Conservation (phyloP, 1,139 yeast species). For the Yamadazyma oceani region DNA sequence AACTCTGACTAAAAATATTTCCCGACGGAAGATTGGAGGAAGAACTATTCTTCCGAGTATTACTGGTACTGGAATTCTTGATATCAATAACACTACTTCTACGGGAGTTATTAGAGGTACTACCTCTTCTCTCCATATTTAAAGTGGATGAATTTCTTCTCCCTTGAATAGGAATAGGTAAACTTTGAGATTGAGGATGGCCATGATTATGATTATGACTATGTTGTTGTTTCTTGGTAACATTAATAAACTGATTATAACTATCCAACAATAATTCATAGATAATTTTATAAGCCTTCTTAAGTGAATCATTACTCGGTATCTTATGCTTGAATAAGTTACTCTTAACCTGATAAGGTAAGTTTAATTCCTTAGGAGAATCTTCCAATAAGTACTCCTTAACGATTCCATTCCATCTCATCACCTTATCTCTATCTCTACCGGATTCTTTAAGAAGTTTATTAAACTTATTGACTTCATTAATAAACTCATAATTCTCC, state of each 20-base stretch:
- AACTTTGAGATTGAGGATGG: slow-evolving; percentile 6
- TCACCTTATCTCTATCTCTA: slow-evolving; percentile 13
- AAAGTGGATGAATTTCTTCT: slow-evolving; percentile 6
- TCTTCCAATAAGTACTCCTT: slow-evolving; percentile 27
- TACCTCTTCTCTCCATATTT: slow-evolving; percentile 6
- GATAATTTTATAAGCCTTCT: slow-evolving; percentile 24
- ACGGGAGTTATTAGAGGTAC: slow-evolving; percentile 6
- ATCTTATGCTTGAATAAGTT: slow-evolving; percentile 13
- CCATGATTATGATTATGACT: slow-evolving; percentile 8
- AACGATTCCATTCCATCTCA: slow-evolving; percentile 28
- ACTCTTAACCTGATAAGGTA: slow-evolving; percentile 26
- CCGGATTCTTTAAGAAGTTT: slow-evolving; percentile 12
- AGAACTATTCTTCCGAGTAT: slow-evolving; percentile 10
- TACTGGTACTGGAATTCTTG: slow-evolving; percentile 1
- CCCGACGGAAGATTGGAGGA: slow-evolving; percentile 6
- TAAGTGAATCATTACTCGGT: slow-evolving; percentile 17
- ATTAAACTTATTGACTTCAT: slow-evolving; percentile 28
- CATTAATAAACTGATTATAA: slow-evolving; percentile 32
- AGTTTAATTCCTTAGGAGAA: slow-evolving; percentile 34
- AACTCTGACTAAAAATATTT: slow-evolving; percentile 3
- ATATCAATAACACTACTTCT: slow-evolving; percentile 9
- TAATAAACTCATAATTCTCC: slow-evolving; percentile 37
- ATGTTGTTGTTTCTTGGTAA: slow-evolving; percentile 18
- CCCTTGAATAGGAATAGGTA: slow-evolving; percentile 7
- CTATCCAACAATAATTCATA: slow-evolving; percentile 35